A percentile compares a stretch with the other conserved stretches of the same genome.
phyloP scores from a whole-genome alignment of 2,329 filamentous ascomycete species.

The Hymenoscyphus albidus region DNA sequence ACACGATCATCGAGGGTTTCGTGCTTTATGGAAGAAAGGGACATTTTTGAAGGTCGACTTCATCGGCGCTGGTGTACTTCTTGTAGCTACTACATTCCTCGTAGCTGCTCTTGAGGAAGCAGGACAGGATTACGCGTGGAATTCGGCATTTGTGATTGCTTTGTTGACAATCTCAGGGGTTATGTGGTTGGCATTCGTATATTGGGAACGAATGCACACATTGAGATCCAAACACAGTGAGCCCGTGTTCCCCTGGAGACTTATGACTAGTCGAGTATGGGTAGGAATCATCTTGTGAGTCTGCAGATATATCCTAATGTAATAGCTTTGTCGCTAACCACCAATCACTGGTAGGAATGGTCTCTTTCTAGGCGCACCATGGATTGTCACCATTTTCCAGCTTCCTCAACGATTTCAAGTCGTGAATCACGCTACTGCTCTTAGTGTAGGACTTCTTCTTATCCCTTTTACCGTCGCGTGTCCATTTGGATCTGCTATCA shows the following conservation, averaged over 20 bases:
- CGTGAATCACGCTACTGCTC: neutral
- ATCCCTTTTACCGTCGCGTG: neutral
- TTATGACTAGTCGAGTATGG: conserved; percentile 17
- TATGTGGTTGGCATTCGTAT: neutral
- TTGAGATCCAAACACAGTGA: conserved; percentile 5
- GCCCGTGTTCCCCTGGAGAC: conserved; percentile 19
- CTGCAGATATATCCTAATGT: neutral
- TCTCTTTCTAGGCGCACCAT: neutral
- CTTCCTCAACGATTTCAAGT: conserved; percentile 9
- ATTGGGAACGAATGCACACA: neutral
- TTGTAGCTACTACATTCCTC: neutral
- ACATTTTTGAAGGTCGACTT: neutral
- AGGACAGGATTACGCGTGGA: neutral
- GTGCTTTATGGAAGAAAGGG: neutral
- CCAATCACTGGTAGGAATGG: neutral
- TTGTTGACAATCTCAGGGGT: neutral
- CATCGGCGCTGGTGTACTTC: neutral
- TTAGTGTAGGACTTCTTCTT: neutral
- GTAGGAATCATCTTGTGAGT: conserved; percentile 15
- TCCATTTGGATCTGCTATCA: neutral
- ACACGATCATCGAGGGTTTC: neutral
- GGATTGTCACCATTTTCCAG: neutral
- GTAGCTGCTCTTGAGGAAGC: neutral
- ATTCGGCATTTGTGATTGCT: neutral
- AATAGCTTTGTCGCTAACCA: neutral